Evolutionary conservation across 2,329 filamentous ascomycete species (phyloP), one percentile per base, ranked within the genome.

Genomic region (Aciculosporium take): DNA sequence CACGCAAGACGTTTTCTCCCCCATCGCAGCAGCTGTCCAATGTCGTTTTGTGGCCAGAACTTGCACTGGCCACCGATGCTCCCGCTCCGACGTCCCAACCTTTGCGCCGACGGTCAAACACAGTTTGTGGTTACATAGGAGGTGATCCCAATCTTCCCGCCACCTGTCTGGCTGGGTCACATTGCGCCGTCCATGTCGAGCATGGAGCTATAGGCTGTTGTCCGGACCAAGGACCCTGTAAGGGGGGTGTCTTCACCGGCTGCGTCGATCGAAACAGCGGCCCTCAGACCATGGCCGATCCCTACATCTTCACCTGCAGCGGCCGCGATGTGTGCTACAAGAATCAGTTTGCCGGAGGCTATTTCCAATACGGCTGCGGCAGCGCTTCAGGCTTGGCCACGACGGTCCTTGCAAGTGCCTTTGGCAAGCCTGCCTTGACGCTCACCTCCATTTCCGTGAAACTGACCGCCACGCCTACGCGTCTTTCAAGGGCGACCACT

Each of bases 321-420:
- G 68, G 65, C 4, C 56, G 58, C 37, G 51, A 69, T 35, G 64
- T 73, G 13, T 77, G 74, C 51, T 78, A 72, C 56, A 64, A 56
- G 47, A 77, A 78, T 49, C 51, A 59, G 7, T 78, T 69, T 45
- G 68, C 67, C 0, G 72, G 71, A 10, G 73, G 72, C 2, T 72
- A 62, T 50, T 72, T 59, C 39, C 74, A 77, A 54, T 77, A 63
- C 40, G 74, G 74, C 1, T 78, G 74, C 47, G 74, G 72, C 15
- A 53, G 57, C 8, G 65, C 64, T 1, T 67, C 69, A 23, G 55
- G 58, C 23, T 48, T 71, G 44, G 72, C 63, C 2, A 69, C 68
- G 2, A 68, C 61, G 1, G 72, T 77, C 8, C 56, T 60, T 20
- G 61, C 62, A 21, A 64, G 64, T 2, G 68, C 68, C 5, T 57